phyloP scores from a whole-genome alignment of 2,329 filamentous ascomycete genomes.

The Alternaria burnsii region DNA sequence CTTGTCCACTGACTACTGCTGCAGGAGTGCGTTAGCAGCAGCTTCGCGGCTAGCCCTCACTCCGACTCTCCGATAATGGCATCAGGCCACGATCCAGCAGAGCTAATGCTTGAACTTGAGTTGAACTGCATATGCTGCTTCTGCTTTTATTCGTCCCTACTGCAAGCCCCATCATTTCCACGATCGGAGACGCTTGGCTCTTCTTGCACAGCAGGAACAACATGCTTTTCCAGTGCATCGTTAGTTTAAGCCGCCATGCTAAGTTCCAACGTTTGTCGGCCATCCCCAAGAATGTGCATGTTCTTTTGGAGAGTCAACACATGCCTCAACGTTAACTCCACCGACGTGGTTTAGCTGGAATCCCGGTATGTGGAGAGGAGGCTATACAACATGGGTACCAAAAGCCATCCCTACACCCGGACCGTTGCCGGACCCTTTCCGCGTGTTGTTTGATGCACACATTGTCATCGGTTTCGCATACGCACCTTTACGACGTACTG shows the following conservation, averaged over 20 bases:
- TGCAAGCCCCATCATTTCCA: constrained; percentile 29
- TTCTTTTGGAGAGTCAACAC: constrained; percentile 8
- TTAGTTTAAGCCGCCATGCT: background rate
- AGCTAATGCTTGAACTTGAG: constrained; percentile 7
- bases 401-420: constrained; percentile 1
- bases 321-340: background rate
- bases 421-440: constrained; percentile 8
- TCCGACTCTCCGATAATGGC: constrained; percentile 14
- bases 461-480: constrained; percentile 16
- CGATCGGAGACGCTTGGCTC: constrained; percentile 15
- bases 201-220: constrained; percentile 11
- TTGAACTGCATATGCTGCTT: constrained; percentile 7
- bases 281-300: background rate
- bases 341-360: background rate
- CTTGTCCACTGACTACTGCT: constrained; percentile 14
- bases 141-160: constrained; percentile 17
- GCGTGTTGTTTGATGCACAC: constrained; percentile 9
- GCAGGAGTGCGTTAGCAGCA: constrained; percentile 5
- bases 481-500: background rate
- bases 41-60: constrained; percentile 4
- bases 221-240: background rate
- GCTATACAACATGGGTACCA: constrained; percentile 13
- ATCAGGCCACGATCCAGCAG: constrained; percentile 5
- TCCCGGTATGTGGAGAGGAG: background rate
- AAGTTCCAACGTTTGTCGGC: constrained; percentile 4